Conservation (phyloP, 73 alveolate genomes). For the Blepharisma stoltei region DNA sequence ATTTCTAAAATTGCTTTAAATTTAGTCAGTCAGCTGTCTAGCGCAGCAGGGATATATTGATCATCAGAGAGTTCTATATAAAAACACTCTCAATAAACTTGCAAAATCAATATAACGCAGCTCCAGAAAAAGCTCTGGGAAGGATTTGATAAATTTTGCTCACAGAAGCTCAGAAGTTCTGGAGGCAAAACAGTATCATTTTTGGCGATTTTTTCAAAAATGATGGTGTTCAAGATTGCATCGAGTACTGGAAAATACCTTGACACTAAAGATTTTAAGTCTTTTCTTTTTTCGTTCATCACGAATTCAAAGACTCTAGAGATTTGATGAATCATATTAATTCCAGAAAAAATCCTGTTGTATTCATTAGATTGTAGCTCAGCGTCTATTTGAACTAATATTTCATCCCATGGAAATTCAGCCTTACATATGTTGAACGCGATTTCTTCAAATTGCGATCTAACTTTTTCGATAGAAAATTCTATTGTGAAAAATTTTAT, state of each 20-base stretch:
- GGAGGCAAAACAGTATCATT: neutral
- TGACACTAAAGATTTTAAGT: neutral
- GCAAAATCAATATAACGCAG: neutral
- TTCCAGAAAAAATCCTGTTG: neutral
- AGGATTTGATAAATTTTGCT: neutral
- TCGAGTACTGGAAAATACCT: neutral
- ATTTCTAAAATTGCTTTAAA: neutral
- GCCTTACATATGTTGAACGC: neutral
- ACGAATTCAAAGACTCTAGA: neutral
- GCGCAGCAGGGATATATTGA: neutral
- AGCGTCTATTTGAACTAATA: neutral
- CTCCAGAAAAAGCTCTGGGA: neutral
- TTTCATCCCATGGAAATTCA: neutral
- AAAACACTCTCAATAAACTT: neutral
- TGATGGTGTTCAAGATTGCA: neutral
- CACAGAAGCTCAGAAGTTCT: too few relatives aligned
- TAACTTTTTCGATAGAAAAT: too few relatives aligned
- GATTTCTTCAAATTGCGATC: constrained; percentile 22
- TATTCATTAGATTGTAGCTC: neutral
- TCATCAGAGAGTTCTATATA: neutral
- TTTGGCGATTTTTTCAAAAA: neutral
- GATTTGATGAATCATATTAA: neutral
- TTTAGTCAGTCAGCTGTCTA: neutral
- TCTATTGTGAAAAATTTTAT: too few relatives aligned
- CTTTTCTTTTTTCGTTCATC: constrained; percentile 1